Percentiles rank a stretch among this genome's conserved stretches.
Evolutionary conservation across 768 basidiomycete species (phyloP).

Genomic region (Rickenella mellea): DNA sequence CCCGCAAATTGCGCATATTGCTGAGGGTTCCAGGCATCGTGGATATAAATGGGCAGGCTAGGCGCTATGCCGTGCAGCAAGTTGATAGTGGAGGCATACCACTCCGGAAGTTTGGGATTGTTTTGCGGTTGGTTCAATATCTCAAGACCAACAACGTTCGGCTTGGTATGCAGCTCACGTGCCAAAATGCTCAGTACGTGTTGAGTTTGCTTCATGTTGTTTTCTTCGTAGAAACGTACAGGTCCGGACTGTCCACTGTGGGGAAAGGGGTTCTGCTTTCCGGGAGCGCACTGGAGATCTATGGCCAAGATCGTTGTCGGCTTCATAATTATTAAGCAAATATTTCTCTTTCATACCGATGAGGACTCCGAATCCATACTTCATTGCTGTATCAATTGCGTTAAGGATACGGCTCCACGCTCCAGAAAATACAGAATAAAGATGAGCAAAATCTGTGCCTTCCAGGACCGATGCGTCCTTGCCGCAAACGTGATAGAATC

Average conservation of each 20-base stretch:
- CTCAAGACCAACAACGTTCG: slow-evolving; percentile 46
- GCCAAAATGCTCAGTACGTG: slow-evolving; percentile 37
- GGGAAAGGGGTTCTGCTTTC: slow-evolving; percentile 63
- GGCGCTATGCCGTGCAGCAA: slow-evolving; percentile 41
- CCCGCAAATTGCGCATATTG: slow-evolving; percentile 50
- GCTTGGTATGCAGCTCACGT: slow-evolving; percentile 15
- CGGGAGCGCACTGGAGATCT: slow-evolving; percentile 71
- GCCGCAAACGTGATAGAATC: slow-evolving; percentile 62
- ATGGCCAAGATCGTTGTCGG: slow-evolving; percentile 6
- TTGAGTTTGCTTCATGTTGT: slow-evolving; percentile 37
- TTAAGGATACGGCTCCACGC: slow-evolving; percentile 58
- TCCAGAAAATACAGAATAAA: slow-evolving; percentile 40
- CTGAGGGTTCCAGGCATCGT: slow-evolving; percentile 68
- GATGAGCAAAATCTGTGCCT: slow-evolving; percentile 56
- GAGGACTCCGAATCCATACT: slow-evolving; percentile 60
- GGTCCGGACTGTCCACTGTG: slow-evolving; percentile 49
- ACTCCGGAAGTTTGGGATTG: slow-evolving; percentile 37
- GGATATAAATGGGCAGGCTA: slow-evolving; percentile 59
- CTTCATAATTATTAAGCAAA: background rate
- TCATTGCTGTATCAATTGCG: slow-evolving; percentile 50
- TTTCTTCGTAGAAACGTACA: slow-evolving; percentile 36
- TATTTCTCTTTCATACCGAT: slow-evolving; percentile 35
- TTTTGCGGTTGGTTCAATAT: slow-evolving; percentile 55
- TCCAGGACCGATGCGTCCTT: slow-evolving; percentile 46
- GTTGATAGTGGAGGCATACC: slow-evolving; percentile 53